phyloP scores from a whole-genome alignment of 1,284 basidiomycete genomes.

The Xerocomus minutiporus region DNA sequence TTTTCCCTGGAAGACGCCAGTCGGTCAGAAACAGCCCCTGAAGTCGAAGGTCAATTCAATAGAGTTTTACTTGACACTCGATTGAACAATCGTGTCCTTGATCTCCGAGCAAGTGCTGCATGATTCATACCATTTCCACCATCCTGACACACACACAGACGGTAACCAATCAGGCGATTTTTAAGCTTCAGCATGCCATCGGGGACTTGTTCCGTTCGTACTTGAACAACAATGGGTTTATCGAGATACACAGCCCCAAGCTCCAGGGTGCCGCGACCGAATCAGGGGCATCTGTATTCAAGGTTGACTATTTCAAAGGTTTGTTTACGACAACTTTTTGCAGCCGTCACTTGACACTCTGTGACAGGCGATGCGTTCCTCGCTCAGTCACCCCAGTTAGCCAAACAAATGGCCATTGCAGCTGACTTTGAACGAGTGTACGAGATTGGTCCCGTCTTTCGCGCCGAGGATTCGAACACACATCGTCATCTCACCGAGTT shows the following conservation, averaged over 20 bases:
- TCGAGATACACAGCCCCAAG: slow-evolving; percentile 97
- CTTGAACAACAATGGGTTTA: slow-evolving; percentile 74
- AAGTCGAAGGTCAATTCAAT: slow-evolving; percentile 66
- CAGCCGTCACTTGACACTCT: slow-evolving; percentile 6
- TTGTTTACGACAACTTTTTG: slow-evolving; percentile 13
- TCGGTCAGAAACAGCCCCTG: slow-evolving; percentile 75
- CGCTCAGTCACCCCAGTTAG: slow-evolving; percentile 94
- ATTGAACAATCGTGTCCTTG: slow-evolving; percentile 92
- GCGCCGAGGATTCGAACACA: slow-evolving; percentile 97
- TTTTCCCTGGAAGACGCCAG: slow-evolving; percentile 94
- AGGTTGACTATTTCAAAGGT: slow-evolving; percentile 98
- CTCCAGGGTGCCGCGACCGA: slow-evolving; percentile 97
- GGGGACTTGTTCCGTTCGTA: slow-evolving; percentile 87
- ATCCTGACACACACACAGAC: slow-evolving; percentile 51
- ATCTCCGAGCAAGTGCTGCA: slow-evolving; percentile 69
- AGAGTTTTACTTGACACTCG: slow-evolving; percentile 87
- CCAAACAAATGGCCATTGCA: slow-evolving; percentile 99
- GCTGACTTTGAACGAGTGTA: slow-evolving; percentile 98
- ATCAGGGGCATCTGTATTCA: slow-evolving; percentile 95
- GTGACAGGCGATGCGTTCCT: slow-evolving; percentile 78
- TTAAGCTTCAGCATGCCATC: slow-evolving; percentile 87
- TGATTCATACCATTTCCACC: neutral
- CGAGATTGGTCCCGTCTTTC: slow-evolving; percentile 95
- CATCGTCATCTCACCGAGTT: slow-evolving; percentile 99
- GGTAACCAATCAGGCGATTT: slow-evolving; percentile 94